Evolutionary conservation across 1,284 basidiomycete species (phyloP), one percentile per base, ranked within the genome.

Genomic region (Rhodofomes roseus): DNA sequence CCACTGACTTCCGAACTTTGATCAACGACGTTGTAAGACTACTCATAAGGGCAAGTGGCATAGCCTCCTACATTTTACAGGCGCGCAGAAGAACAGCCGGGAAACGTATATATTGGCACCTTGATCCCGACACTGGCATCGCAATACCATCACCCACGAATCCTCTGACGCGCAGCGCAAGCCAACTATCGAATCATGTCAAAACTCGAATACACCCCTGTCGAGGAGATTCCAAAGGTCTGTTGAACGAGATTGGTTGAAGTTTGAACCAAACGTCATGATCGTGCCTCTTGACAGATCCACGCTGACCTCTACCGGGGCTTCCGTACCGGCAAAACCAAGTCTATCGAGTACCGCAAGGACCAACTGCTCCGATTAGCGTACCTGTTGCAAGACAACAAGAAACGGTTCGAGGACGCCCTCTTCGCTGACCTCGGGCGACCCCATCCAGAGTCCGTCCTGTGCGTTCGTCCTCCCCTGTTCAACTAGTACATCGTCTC

Each of bases 331-430:
- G 85, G 87, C 23, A 87, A 84, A 66, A 78, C 82, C 54, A 82
- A 75, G 65, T 74, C 81, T 18, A 74, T 90, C 52, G 79, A 77
- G 11, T 88, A 81, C 66, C 78, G 89, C 62, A 89, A 84, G 71
- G 81, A 83, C 53, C 87, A 89, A 69, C 76, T 90, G n/a, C 78
- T 84, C 8, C 82, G 87, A 63, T 78, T 90, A 9, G 81, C 75
- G 9, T 88, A 89, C 65, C 72, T 89, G 63, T 23, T 90, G 66
- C 77, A 86, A 64, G 89, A 90, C 70, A 89, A 90, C 67, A 66
- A 74, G 12, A 70, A 79, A 39, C 76, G 72, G 18, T 81, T 90
- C 64, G 78, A 81, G 52, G 76, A 81, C n/a, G 75, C 87, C 0
- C 69, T 88, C 55, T 68, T 70, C 1, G 65, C 74, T 16, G 89